These are phyloP conservation scores for Fusarium sp. DNA, from an alignment of 2,329 filamentous ascomycete species.

Conservation along the genomic window DNA sequence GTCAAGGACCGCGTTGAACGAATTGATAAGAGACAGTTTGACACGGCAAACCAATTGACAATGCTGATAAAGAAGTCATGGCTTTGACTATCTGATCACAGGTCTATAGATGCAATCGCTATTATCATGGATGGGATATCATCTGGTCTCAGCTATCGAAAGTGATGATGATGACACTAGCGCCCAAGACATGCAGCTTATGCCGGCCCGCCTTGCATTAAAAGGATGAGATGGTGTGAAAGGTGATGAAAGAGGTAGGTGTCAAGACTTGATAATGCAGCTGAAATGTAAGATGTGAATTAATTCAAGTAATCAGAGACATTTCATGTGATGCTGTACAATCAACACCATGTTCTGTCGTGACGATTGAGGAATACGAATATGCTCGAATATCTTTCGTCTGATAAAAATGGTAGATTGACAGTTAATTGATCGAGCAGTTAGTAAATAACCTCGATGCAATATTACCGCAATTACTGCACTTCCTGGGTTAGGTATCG, in stretches of 20 bases:
- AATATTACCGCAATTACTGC: not conserved
- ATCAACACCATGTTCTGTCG: not conserved
- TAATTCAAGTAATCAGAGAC: not conserved
- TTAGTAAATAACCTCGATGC: not conserved
- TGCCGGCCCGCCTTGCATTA: conserved; percentile 30
- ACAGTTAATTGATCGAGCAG: not conserved
- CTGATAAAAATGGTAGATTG: not conserved
- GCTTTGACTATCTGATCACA: not conserved
- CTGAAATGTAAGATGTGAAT: conserved; percentile 8
- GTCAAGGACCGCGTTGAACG: not conserved
- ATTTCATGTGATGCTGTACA: not conserved
- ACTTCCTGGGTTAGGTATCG: conserved; percentile 7
- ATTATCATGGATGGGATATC: not conserved
- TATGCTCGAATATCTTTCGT: not conserved
- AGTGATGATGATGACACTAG: not conserved
- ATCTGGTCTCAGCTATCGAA: not conserved
- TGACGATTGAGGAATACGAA: not conserved
- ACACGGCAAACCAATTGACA: not conserved
- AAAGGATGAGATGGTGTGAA: conserved; percentile 17
- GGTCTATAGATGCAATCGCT: not conserved
- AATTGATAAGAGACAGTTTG: not conserved
- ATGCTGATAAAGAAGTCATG: not conserved
- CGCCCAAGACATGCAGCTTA: conserved; percentile 10
- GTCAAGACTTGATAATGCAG: conserved; percentile 1
- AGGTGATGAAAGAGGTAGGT: conserved; percentile 29